These are phyloP conservation scores for Grosmannia huntii DNA, from an alignment of 2,329 filamentous ascomycete genomes.

Conservation along the genomic window DNA sequence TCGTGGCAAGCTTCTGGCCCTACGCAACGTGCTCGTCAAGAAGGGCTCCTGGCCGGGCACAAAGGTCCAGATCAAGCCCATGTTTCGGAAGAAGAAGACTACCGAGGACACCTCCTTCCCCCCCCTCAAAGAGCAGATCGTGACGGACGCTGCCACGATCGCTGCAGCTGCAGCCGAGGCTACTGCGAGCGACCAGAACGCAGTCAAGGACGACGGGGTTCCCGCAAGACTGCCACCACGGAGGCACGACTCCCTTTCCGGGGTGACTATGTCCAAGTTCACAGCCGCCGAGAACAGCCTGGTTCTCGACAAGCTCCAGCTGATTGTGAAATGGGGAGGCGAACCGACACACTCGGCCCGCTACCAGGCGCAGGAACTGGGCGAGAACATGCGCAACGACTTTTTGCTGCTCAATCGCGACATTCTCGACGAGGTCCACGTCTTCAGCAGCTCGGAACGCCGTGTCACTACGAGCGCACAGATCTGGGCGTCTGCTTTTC, in stretches of 20 bases:
- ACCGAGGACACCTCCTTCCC: slow-evolving; percentile 32
- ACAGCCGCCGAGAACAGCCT: slow-evolving; percentile 88
- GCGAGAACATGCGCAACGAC: slow-evolving; percentile 92
- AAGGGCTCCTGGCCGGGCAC: slow-evolving; percentile 92
- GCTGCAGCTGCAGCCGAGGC: neutral
- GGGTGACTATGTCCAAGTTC: slow-evolving; percentile 83
- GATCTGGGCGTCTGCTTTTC: slow-evolving; percentile 84
- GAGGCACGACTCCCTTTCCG: slow-evolving; percentile 75
- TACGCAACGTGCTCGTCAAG: slow-evolving; percentile 79
- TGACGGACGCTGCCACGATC: slow-evolving; percentile 10
- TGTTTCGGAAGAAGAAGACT: slow-evolving; percentile 83
- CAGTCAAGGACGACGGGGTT: slow-evolving; percentile 12
- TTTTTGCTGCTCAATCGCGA: slow-evolving; percentile 85
- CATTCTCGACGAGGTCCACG: slow-evolving; percentile 79
- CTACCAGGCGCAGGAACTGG: slow-evolving; percentile 91
- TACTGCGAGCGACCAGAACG: slow-evolving; percentile 8
- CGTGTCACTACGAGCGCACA: slow-evolving; percentile 92
- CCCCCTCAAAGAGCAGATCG: slow-evolving; percentile 21
- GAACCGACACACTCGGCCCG: slow-evolving; percentile 95
- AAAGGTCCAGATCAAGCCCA: slow-evolving; percentile 97
- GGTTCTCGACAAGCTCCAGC: slow-evolving; percentile 86
- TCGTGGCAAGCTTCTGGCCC: slow-evolving; percentile 65
- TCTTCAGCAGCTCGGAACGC: slow-evolving; percentile 91
- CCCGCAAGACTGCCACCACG: slow-evolving; percentile 35
- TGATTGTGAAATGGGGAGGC: slow-evolving; percentile 98